Evolutionary conservation across 106 monocot species (phyloP), one percentile per base, ranked within the genome.

Genomic region (Iris macrosiphon): DNA sequence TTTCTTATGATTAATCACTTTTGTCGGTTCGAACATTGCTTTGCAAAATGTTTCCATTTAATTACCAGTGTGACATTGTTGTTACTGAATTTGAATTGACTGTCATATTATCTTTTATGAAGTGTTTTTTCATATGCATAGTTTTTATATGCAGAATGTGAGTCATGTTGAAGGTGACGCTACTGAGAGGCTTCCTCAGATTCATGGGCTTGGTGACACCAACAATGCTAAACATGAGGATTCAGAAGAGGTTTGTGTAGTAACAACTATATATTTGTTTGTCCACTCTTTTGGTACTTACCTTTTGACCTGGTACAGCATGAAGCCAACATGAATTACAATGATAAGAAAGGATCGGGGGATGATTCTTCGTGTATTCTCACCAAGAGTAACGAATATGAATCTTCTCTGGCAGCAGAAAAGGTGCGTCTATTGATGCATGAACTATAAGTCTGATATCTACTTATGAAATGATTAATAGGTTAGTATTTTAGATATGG

Each of bases 211-310:
- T 4, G 13, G 34, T 4, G 35, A 32, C n/a, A 33, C 57, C 27
- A 49, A 15, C 17, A n/a, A 35, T 35, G 15, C 48, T 28, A 19
- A 48, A 57, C 17, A 16, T 29, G 19, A 22, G 32, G 0, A 14
- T 33, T 7, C 31, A 67, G 10, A 5, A 57, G 67, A 39, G 57
- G 57, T 58, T 37, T 33, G 61, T 48, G 4, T 33, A 44, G 31
- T 31, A n/a, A n/a, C n/a, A 34, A 47, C n/a, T 33, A 12, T 2
- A 22, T 60, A 22, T 2, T 47, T 24, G 31, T 23, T 15, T 34
- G 22, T 34, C 12, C 6, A 3, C 11, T 3, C 21, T 40, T 58
- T 1, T 20, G 12, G 3, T 6, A 11, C 1, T 33, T 31, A 7
- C 1, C 0, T 29, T 21, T 49, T 31, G 29, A 20, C 50, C 40